Percentiles rank a stretch among this genome's conserved stretches.
Conservation (phyloP, 2,329 filamentous ascomycete species). For the Knoxdaviesia capensis region DNA sequence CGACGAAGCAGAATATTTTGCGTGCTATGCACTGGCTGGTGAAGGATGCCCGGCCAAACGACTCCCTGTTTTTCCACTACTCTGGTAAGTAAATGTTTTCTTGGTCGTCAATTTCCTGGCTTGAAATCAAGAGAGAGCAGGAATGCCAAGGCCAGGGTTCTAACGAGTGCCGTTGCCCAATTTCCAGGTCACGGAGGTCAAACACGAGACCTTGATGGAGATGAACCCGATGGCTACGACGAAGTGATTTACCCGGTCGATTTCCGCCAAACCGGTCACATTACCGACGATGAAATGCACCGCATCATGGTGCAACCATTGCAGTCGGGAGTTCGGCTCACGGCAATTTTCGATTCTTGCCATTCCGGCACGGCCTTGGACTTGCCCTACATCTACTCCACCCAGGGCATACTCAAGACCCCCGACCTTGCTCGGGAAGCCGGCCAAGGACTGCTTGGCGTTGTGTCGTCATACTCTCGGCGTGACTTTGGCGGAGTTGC, state of each 20-base stretch:
- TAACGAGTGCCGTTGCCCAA: conserved; percentile 4
- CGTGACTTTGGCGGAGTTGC: conserved; percentile 37
- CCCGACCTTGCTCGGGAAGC: conserved; percentile 49
- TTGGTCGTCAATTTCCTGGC: neutral
- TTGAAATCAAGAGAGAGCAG: too few species aligned
- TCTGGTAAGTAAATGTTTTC: conserved; percentile 42
- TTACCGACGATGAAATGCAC: conserved; percentile 72
- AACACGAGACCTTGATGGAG: conserved; percentile 57
- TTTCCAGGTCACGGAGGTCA: conserved; percentile 57
- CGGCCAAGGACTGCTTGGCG: conserved; percentile 40
- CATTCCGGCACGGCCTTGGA: conserved; percentile 48
- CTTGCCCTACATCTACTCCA: conserved; percentile 48
- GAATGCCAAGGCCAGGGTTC: neutral
- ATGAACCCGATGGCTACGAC: conserved; percentile 66
- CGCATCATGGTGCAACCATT: conserved; percentile 45
- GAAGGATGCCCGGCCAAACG: conserved; percentile 79
- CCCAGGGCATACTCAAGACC: conserved; percentile 47
- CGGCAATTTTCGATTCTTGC: conserved; percentile 44
- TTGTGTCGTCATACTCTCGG: conserved; percentile 29
- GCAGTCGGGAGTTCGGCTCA: conserved; percentile 34
- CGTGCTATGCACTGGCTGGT: conserved; percentile 97
- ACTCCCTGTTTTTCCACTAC: conserved; percentile 95
- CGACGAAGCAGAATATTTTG: conserved; percentile 86
- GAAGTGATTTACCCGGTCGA: conserved; percentile 74
- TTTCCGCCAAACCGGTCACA: conserved; percentile 59